phyloP scores from a whole-genome alignment of 345 rosid species.

The Sonneratia caseolaris region DNA sequence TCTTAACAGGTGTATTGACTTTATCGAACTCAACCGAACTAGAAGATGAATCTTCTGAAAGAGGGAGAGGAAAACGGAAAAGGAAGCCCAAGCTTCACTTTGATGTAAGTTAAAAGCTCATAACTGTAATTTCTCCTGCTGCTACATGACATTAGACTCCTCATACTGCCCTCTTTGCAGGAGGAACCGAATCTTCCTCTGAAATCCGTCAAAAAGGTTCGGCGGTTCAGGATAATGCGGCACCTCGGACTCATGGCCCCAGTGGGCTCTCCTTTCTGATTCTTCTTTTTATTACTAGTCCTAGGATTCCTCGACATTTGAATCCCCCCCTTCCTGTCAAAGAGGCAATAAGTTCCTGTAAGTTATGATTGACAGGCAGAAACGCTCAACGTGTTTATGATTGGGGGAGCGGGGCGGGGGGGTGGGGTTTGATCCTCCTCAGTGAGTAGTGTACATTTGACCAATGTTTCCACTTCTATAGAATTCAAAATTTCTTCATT shows the following conservation, averaged over 20 bases:
- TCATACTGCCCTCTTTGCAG: conserved; percentile 7
- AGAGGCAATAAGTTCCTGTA: neutral
- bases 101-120: conserved; percentile 9
- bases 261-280: conserved; percentile 20
- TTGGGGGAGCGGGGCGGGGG: too few species aligned
- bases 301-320: neutral
- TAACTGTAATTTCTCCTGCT: neutral
- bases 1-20: conserved; percentile 14
- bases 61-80: conserved; percentile 19
- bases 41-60: conserved; percentile 9
- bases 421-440: neutral
- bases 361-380: neutral
- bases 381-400: too few species aligned
- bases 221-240: conserved; percentile 29
- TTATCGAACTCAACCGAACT: conserved; percentile 16
- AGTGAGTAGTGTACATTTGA: neutral
- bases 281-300: neutral
- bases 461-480: neutral
- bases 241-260: conserved; percentile 29
- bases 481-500: neutral
- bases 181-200: conserved; percentile 13
- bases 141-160: neutral
- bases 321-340: neutral
- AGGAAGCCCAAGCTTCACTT: conserved; percentile 14
- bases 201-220: conserved; percentile 15